Evolutionary conservation across 257 asterid species (phyloP).

Genomic region (Marsdenia floribunda): DNA sequence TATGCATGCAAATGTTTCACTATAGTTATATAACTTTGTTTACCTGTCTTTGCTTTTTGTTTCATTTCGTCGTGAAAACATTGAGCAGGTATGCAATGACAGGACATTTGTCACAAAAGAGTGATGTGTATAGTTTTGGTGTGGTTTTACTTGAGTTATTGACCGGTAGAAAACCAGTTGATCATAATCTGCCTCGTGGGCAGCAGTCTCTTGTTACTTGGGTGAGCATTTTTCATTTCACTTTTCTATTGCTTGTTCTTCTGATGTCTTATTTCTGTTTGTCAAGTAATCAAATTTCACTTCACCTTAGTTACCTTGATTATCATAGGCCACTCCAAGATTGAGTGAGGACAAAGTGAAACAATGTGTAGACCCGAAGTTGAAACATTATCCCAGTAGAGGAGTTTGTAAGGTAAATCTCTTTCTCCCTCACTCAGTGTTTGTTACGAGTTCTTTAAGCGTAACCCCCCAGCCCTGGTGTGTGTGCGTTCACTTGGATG

Average conservation of each 20-base stretch:
- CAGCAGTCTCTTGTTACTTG: conserved; percentile 93
- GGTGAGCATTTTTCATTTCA: conserved; percentile 35
- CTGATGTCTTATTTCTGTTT: not conserved
- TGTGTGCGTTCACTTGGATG: too few species aligned
- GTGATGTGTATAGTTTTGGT: conserved; percentile 90
- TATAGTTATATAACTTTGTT: not conserved
- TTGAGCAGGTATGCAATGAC: conserved; percentile 84
- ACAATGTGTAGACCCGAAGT: conserved; percentile 82
- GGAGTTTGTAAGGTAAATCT: conserved; percentile 73
- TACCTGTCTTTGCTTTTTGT: too few species aligned
- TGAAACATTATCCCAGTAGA: conserved; percentile 76
- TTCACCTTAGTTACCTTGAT: not conserved
- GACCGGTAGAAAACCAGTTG: conserved; percentile 92
- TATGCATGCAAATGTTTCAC: not conserved
- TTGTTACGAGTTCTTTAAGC: not conserved
- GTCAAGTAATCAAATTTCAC: too few species aligned
- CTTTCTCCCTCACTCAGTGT: conserved; percentile 12
- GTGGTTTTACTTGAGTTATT: conserved; percentile 86
- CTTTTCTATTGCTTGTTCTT: not conserved
- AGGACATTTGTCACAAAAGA: conserved; percentile 85
- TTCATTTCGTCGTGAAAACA: not conserved
- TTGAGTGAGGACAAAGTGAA: conserved; percentile 87
- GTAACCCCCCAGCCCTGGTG: too few species aligned
- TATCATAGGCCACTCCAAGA: conserved; percentile 80
- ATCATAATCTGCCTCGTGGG: conserved; percentile 93